Conservation (phyloP, 2,329 filamentous ascomycete genomes). For the Exserohilum rostratum region DNA sequence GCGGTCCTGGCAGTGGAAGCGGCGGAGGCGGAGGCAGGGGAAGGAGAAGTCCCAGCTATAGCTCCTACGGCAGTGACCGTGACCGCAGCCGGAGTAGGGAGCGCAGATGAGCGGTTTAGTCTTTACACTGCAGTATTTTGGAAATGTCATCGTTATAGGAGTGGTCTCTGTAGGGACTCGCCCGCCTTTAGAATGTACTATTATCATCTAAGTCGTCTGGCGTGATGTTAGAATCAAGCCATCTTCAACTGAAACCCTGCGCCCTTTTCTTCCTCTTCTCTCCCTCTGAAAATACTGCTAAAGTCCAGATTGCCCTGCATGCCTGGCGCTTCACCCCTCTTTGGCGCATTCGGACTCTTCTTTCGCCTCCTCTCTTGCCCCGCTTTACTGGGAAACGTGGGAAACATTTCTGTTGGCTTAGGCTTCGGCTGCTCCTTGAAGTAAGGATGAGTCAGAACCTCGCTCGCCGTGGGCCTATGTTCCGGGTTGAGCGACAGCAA, state of each 20-base stretch:
- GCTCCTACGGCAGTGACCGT: conserved; percentile 65
- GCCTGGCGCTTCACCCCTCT: conserved; percentile 67
- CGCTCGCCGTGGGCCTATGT: conserved; percentile 70
- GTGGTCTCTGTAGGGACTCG: too few species aligned
- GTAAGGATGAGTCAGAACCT: conserved; percentile 80
- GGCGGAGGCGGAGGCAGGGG: conserved; percentile 33
- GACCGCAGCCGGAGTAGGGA: conserved; percentile 55
- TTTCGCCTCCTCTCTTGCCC: conserved; percentile 82
- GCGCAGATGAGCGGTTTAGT: conserved; percentile 17
- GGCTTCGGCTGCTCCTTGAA: conserved; percentile 89
- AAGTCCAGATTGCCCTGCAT: conserved; percentile 55
- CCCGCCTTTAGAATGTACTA: background rate
- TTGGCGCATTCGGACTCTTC: conserved; percentile 81
- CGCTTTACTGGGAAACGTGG: conserved; percentile 94
- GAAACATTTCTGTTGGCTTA: conserved; percentile 91
- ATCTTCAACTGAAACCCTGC: conserved; percentile 54
- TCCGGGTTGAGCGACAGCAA: conserved; percentile 78
- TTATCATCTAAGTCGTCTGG: background rate
- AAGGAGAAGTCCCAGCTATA: conserved; percentile 67
- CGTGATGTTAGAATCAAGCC: conserved; percentile 13
- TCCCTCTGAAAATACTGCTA: conserved; percentile 56
- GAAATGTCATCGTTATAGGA: background rate
- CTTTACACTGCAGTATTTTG: background rate
- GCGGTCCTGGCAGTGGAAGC: conserved; percentile 25
- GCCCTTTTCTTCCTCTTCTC: conserved; percentile 56